Evolutionary conservation across 805 yeast genomes (phyloP), one percentile per base, ranked within the genome.

Genomic region (Kuraishia cidri): DNA sequence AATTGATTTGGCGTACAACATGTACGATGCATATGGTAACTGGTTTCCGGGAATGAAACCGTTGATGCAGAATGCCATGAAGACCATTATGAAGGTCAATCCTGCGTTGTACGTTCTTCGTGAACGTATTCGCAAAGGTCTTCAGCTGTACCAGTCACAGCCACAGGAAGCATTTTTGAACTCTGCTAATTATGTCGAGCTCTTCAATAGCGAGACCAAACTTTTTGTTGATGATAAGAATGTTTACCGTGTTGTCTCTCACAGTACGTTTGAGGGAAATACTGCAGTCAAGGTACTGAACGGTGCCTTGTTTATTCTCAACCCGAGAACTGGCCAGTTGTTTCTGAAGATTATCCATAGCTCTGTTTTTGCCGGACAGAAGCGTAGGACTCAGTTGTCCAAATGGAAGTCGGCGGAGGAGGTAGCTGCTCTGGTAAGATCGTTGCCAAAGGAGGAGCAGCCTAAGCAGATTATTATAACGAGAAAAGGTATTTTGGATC

Each of bases 391-490:
- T 19, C 97, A 92, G 50, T 60, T 92, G 42, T 88, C 97, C 2
- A 92, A 92, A 52, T 92, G 98, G 98, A 92, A 90, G 53, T 79
- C 97, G 2, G 97, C 98, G 0, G 99, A 92, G 57, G 97, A 90
- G 55, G 94, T 86, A 15, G 90, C 96, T 11, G 94, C 95, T 0
- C 62, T 92, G 41, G 71, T 92, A 13, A 68, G 96, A 27, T 84
- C 97, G 0, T 59, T 92, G 34, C 97, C 97, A 1, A 68, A 75
- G 34, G 97, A 90, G 47, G 96, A 92, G 56, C 96, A 87, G 47
- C 98, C 98, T 2, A 82, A 82, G 47, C 95, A 88, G 55, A 61
- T 92, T 38, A 82, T 92, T 49, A 88, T 85, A 7, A 83, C 96
- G 0, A 66, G 97, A 46, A 85, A 83, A 46, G 94, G 95, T 10